phyloP scores from a whole-genome alignment of 2,329 filamentous ascomycete species.

The Venturia oleaginea region DNA sequence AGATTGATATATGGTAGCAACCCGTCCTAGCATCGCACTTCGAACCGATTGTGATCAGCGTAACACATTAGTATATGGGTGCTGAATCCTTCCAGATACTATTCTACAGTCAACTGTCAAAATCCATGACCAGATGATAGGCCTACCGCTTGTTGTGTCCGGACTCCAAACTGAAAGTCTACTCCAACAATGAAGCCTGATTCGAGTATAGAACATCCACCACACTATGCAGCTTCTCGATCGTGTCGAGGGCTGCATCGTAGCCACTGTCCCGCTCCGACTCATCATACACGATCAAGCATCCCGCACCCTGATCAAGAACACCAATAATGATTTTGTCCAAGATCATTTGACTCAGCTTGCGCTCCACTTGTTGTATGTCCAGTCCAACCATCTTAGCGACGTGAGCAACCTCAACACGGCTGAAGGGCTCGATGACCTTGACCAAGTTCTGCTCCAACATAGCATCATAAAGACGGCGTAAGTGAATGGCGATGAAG shows the following conservation, averaged over 20 bases:
- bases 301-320: conserved; percentile 92
- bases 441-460: conserved; percentile 99
- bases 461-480: conserved; percentile 95
- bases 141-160: background rate
- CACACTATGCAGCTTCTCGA: conserved; percentile 93
- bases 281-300: conserved; percentile 95
- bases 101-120: conserved; percentile 5
- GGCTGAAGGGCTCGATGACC: conserved; percentile 97
- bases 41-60: background rate
- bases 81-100: background rate
- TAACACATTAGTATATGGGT: background rate
- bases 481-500: conserved; percentile 95
- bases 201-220: conserved; percentile 97
- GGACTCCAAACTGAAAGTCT: background rate
- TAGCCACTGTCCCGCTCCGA: conserved; percentile 87
- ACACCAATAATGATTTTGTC: conserved; percentile 99
- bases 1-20: background rate
- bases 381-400: conserved; percentile 96
- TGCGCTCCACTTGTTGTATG: conserved; percentile 92
- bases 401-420: conserved; percentile 93
- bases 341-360: conserved; percentile 98
- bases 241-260: conserved; percentile 85
- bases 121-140: background rate
- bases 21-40: background rate
- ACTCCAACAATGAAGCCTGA: conserved; percentile 93